Percentiles rank a stretch among this genome's conserved stretches.
Conservation (phyloP, 2,329 filamentous ascomycete species). For the Dactylonectria estremocensis region DNA sequence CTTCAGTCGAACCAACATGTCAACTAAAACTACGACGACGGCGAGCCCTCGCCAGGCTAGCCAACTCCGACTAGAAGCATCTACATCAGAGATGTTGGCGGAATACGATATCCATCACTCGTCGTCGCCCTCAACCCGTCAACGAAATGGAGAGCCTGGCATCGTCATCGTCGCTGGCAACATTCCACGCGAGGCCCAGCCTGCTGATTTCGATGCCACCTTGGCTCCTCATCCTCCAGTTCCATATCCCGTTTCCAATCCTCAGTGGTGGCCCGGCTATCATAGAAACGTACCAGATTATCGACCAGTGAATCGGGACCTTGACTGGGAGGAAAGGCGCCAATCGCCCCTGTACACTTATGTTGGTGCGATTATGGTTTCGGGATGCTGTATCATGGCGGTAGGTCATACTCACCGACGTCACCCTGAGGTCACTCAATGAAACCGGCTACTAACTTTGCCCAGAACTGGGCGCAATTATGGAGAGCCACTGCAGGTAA, state of each 20-base stretch:
- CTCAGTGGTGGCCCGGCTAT: slow-evolving; percentile 1
- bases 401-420: background rate
- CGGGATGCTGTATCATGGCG: slow-evolving; percentile 4
- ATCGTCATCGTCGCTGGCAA: slow-evolving; percentile 1
- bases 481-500: background rate
- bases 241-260: slow-evolving; percentile 5
- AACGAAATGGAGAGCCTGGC: background rate
- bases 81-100: background rate
- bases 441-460: background rate
- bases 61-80: background rate
- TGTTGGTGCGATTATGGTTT: slow-evolving; percentile 7
- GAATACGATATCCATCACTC: slow-evolving; percentile 15
- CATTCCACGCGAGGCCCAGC: slow-evolving; percentile 2
- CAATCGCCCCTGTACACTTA: slow-evolving; percentile 4
- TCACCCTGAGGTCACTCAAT: too few relatives aligned
- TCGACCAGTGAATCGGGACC: slow-evolving; percentile 9
- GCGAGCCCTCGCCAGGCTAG: background rate
- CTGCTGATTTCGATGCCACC: slow-evolving; percentile 2
- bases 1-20: too few relatives aligned
- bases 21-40: too few relatives aligned
- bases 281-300: slow-evolving; percentile 11
- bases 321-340: background rate
- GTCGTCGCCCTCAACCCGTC: background rate
- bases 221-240: slow-evolving; percentile 7
- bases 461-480: background rate